Base-by-base conservation (phyloP, 2,329 filamentous ascomycete species). In the Aspergillus oerlinghausenensis region DNA sequence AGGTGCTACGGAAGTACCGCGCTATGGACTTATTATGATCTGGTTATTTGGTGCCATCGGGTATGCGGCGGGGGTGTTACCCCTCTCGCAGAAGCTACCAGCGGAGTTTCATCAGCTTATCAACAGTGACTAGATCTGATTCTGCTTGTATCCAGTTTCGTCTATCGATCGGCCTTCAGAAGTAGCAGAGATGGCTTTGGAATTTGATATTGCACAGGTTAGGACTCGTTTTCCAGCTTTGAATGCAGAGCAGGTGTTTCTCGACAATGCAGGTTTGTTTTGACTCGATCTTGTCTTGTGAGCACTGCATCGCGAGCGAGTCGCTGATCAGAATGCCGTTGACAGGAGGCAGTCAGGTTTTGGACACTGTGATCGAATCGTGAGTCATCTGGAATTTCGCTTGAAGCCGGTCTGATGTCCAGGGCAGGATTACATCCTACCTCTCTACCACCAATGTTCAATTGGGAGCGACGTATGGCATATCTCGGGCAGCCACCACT, bases 401-500 rank as follows among this genome's bases (percentile, higher is more conserved):
- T 23, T 45, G 42, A 11, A 45, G 21, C 26, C 43, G 23, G 58
- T 28, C 35, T 25, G 10, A 9, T 23, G 2, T 6, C 21, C 9
- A 23, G 21, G 17, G 17, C 70, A 85, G 86, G 1, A 85, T 92
- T 55, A 77, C 78, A 1, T 78, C 84, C 25, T 92, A 92, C 64
- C 79, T 92, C 8, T 76, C 80, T 40, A 80, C 80, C 28, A 87
- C 80, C 60, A 92, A 92, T 62, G 88, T 92, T 45, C 89, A 93
- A 69, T 81, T 92, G 0, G 89, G 88, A 21, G 88, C 87, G 2
- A 84, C 83, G 0, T 92, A 93, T 68, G 75, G 77, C 4, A 78
- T 84, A 1, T 82, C 85, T 9, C 75, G 82, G 60, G 73, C 77
- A 43, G 85, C 88, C 0, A 89, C 84, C 1, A 73, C 77, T 21